Evolutionary conservation across 2,329 filamentous ascomycete genomes (phyloP).

Genomic region (Aspergillus persii): DNA sequence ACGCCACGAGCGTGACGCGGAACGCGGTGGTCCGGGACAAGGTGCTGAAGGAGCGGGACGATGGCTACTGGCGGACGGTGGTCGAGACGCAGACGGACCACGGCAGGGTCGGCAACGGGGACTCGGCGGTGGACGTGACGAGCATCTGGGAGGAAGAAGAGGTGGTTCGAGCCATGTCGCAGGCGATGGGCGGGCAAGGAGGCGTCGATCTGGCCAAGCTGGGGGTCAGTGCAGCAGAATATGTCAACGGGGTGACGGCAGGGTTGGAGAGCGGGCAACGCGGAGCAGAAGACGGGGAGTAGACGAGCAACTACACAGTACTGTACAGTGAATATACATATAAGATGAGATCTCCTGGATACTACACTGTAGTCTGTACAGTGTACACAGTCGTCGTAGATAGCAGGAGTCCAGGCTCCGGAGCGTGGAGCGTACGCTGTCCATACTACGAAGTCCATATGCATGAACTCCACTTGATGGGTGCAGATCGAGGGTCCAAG

Average conservation of each 20-base stretch:
- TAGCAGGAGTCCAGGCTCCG: no score
- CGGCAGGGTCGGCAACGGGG: conserved; percentile 51
- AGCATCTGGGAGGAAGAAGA: conserved; percentile 69
- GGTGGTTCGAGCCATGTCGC: conserved; percentile 63
- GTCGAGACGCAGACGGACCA: conserved; percentile 46
- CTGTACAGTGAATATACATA: no score
- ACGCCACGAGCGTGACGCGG: conserved; percentile 70
- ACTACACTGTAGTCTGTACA: no score
- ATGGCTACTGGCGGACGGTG: conserved; percentile 68
- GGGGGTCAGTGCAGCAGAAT: conserved; percentile 42
- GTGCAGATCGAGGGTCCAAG: no score
- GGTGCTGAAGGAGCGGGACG: conserved; percentile 62
- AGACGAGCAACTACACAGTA: no score
- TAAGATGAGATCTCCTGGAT: no score
- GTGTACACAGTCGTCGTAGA: no score
- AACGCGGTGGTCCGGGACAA: conserved; percentile 77
- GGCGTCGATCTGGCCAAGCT: conserved; percentile 42
- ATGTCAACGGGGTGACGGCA: conserved; percentile 44
- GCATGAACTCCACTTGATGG: no score
- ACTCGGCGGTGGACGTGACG: conserved; percentile 58
- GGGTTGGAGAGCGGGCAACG: conserved; percentile 31
- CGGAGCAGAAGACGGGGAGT: background rate
- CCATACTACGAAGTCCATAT: no score
- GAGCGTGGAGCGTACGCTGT: no score
- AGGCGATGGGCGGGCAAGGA: conserved; percentile 69